Evolutionary conservation across 371 early-diverging fungal genomes (phyloP), one percentile per base, ranked within the genome.

Genomic region (Blakeslea trispora): DNA sequence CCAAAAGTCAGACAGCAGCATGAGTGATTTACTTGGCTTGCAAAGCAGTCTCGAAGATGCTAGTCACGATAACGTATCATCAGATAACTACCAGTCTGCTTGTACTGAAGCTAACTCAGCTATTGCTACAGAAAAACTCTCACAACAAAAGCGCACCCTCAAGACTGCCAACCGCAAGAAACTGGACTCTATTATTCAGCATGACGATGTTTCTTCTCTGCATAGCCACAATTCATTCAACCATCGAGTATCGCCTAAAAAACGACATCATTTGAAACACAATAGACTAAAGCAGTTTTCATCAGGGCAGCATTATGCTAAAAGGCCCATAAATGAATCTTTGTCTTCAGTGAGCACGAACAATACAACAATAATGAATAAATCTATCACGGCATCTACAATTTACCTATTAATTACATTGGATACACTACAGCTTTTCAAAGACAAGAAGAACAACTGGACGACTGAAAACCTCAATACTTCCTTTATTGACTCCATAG

Each of bases 141-240:
- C 7, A 7, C 44, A 17, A 31, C 32, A 31, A 8, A 62, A 52
- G 32, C 34, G 19, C 17, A 0, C 40, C 14, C 41, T 7, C 5
- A 43, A 47, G 28, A 7, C 23, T 18, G 22, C 45, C 5, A 45
- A 49, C n/a, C 40, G 28, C n/a, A 43, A 40, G 3, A 49, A 44
- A 17, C 13, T 58, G 17, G 54, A 58, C 2, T 53, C 18, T 8
- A 63, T 63, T 23, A 41, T 63, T 42, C 50, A 45, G 1, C 64
- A 58, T 24, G 64, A 63, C 39, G 58, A 57, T 21, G 45, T 63
- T 13, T 58, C 64, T 45, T 45, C 57, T 8, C 24, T 46, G 18
- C 28, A 57, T 31, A 55, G 28, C 9, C 28, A 7, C 7, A 28
- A 28, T 28, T 28, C 28, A 28, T n/a, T n/a, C 28, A 24, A 19